A percentile compares a stretch with the other conserved stretches of the same genome.
phyloP scores from a whole-genome alignment of 441 rosid genomes.

The Isatis lusitanica region DNA sequence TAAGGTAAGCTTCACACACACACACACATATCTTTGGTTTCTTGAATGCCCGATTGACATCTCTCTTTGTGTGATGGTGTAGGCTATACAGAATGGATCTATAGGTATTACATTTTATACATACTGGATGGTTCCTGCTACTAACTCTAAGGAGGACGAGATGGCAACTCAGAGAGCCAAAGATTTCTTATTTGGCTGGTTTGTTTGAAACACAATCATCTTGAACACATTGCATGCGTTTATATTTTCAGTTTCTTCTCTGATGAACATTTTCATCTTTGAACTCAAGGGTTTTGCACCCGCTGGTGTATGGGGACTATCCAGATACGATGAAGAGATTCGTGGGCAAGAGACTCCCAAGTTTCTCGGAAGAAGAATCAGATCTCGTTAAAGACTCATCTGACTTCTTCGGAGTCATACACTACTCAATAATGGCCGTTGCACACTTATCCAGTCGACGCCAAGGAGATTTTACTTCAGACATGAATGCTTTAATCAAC shows the following conservation, averaged over 20 bases:
- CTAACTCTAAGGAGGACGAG: slow-evolving; percentile 51
- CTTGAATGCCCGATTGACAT: too few species aligned
- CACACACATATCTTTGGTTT: too few species aligned
- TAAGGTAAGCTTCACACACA: too few species aligned
- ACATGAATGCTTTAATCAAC: too few species aligned
- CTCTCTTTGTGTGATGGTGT: slow-evolving; percentile 7
- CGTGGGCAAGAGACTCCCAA: slow-evolving; percentile 55
- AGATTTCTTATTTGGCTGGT: slow-evolving; percentile 66
- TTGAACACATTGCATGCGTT: background rate
- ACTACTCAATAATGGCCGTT: too few species aligned
- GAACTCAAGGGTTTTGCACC: slow-evolving; percentile 41
- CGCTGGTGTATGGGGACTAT: slow-evolving; percentile 65
- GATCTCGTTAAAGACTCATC: slow-evolving; percentile 24
- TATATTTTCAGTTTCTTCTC: background rate
- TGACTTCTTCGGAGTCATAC: too few species aligned
- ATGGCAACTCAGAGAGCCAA: slow-evolving; percentile 47
- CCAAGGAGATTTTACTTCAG: too few species aligned
- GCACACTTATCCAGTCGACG: too few species aligned
- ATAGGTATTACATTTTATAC: slow-evolving; percentile 37
- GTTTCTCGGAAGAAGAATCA: slow-evolving; percentile 49
- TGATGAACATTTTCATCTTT: slow-evolving; percentile 3
- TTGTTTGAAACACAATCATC: slow-evolving; percentile 13
- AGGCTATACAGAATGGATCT: slow-evolving; percentile 53
- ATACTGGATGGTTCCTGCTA: slow-evolving; percentile 37
- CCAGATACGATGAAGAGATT: slow-evolving; percentile 56